phyloP scores from a whole-genome alignment of 1,284 basidiomycete genomes.

The Puccinia polysora region DNA sequence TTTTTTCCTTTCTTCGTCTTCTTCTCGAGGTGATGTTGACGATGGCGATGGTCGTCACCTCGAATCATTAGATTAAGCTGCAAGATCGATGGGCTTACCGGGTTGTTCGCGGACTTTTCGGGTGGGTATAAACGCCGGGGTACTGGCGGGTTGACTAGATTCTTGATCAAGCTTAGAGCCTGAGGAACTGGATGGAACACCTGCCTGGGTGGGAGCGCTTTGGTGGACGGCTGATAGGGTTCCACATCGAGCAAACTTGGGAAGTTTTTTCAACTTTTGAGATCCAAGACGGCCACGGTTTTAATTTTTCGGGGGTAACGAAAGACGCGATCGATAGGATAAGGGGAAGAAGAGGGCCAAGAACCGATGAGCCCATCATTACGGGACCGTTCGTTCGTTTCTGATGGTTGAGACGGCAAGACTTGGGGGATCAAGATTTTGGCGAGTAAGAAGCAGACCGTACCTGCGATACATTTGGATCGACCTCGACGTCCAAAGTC shows the following conservation, averaged over 20 bases:
- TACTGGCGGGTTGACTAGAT: not conserved
- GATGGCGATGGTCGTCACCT: not conserved
- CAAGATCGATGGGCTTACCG: slow-evolving; percentile 5
- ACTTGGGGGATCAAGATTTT: not conserved
- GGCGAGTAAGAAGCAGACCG: not conserved
- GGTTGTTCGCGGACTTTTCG: slow-evolving; percentile 39
- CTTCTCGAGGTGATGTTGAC: not conserved
- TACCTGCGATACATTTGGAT: slow-evolving; percentile 33
- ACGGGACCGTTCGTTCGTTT: not conserved
- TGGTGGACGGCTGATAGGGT: slow-evolving; percentile 1
- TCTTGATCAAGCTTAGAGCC: not conserved
- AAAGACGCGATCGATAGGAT: not conserved
- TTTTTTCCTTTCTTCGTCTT: too few relatives aligned
- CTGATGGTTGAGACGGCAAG: not conserved
- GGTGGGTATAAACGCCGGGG: slow-evolving; percentile 27
- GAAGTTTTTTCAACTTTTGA: slow-evolving; percentile 26
- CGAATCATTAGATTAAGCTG: too few relatives aligned
- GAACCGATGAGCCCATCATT: not conserved
- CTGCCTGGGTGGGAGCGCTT: not conserved
- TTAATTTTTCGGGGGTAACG: not conserved
- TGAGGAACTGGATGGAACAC: not conserved
- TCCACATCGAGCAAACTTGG: slow-evolving; percentile 18
- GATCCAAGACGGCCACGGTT: not conserved
- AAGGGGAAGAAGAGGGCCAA: not conserved
- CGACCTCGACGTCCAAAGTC: slow-evolving; percentile 28